Percentiles rank a stretch among this genome's conserved stretches.
phyloP scores from a whole-genome alignment of 495 filamentous ascomycete genomes.

The Neurospora sp. region DNA sequence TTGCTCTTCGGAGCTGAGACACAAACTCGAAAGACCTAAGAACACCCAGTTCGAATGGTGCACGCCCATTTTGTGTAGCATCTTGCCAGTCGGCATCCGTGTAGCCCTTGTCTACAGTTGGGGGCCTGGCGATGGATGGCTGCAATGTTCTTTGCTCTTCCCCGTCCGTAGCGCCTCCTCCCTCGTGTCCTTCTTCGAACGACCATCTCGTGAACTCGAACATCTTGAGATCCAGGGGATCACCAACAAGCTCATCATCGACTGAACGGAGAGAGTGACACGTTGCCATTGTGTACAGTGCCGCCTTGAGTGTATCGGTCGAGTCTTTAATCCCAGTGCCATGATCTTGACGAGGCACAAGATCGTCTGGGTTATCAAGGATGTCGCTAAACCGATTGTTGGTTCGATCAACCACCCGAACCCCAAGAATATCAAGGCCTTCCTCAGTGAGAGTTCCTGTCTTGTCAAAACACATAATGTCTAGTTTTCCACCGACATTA shows the following conservation, averaged over 20 bases:
- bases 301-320: conserved; percentile 55
- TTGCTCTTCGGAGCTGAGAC: conserved; percentile 88
- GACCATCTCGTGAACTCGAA: conserved; percentile 95
- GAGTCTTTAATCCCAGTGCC: conserved; percentile 46
- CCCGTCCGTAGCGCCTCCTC: conserved; percentile 44
- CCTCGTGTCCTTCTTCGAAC: conserved; percentile 74
- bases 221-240: conserved; percentile 97
- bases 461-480: conserved; percentile 97
- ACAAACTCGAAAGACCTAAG: conserved; percentile 90
- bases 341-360: conserved; percentile 46
- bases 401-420: conserved; percentile 59
- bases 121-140: conserved; percentile 80
- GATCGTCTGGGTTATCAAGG: conserved; percentile 34
- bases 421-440: conserved; percentile 87
- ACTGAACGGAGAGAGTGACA: conserved; percentile 86
- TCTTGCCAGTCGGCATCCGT: background rate
- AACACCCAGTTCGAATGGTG: conserved; percentile 68
- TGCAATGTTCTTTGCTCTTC: conserved; percentile 57
- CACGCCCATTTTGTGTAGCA: conserved; percentile 6
- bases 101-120: conserved; percentile 38
- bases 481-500: conserved; percentile 91
- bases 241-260: conserved; percentile 80
- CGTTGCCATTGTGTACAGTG: conserved; percentile 90
- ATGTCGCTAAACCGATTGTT: conserved; percentile 44
- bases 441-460: conserved; percentile 97